phyloP scores from a whole-genome alignment of 2,329 filamentous ascomycete genomes.

The Phyllosticta capitalensis region DNA sequence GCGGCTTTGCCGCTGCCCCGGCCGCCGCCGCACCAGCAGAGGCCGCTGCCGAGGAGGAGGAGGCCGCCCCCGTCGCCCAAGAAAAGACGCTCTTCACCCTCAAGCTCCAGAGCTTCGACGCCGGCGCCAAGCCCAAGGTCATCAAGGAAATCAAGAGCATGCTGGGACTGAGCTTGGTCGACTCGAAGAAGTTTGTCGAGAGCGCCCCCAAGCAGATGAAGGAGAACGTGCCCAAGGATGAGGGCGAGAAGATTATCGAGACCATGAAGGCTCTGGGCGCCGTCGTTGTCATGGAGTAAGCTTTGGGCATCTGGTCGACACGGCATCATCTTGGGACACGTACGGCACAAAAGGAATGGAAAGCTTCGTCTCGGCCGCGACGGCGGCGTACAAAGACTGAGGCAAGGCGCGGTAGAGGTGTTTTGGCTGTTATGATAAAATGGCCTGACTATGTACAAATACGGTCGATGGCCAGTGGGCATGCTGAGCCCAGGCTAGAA shows the following conservation, averaged over 20 bases:
- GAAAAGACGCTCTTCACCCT: constrained; percentile 97
- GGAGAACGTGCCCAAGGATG: constrained; percentile 97
- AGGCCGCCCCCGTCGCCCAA: constrained; percentile 77
- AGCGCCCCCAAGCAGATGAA: constrained; percentile 97
- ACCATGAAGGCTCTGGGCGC: constrained; percentile 88
- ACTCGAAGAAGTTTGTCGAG: constrained; percentile 99
- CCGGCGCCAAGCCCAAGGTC: constrained; percentile 87
- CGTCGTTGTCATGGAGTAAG: constrained; percentile 81
- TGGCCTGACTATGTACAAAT: constrained; percentile 28
- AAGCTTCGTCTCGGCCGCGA: background rate
- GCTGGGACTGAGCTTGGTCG: constrained; percentile 89
- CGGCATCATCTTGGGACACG: background rate
- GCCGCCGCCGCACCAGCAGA: constrained; percentile 49
- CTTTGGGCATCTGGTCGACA: background rate
- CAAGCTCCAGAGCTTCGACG: constrained; percentile 85
- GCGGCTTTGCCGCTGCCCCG: constrained; percentile 70
- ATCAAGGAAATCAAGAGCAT: constrained; percentile 99
- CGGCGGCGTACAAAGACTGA: background rate
- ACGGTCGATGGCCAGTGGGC: constrained; percentile 16
- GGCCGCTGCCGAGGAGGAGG: constrained; percentile 63
- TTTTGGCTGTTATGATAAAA: constrained; percentile 24
- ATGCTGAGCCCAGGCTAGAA: constrained; percentile 14
- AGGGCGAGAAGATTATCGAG: constrained; percentile 96
- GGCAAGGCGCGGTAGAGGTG: constrained; percentile 7
- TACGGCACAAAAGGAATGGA: constrained; percentile 8